Evolutionary conservation across 1,284 basidiomycete species (phyloP), one percentile per base, ranked within the genome.

Genomic region (Polyporus tsugae): DNA sequence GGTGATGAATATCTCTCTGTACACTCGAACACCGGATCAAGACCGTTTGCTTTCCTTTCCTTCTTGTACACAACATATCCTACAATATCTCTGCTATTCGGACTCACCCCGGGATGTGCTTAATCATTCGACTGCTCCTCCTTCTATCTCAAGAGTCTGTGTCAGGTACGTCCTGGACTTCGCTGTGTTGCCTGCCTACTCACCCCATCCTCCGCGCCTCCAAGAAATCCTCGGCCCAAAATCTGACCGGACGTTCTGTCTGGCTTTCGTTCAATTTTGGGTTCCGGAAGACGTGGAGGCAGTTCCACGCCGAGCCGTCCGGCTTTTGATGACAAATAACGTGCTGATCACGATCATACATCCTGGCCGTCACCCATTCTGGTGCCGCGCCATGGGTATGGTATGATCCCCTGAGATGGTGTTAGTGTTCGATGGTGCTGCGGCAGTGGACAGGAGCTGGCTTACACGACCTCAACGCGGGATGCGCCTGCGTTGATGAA

Each of bases 351-450:
- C 11, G 17, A 33, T 67, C 66, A 5, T 49, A 38, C n/a, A 55
- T 52, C 17, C 39, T 44, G 6, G 63, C 66, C 22, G 57, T 67
- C 6, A 63, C 13, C 66, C 66, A 67, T 17, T 63, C 55, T 0
- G 53, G 35, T 17, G 6, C 29, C 9, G 19, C 22, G 25, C 38
- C 44, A 29, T 67, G 66, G 22, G 38, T 60, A 55, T 67, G 66
- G 19, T 60, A 67, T 7, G 61, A 55, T 15, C 49, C 33, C 6
- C 65, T 66, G 42, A 2, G 22, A 38, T 39, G 39, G 5, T 35
- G 44, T 35, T 19, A 58, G 9, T 46, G 44, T 7, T 49, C 22
- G 46, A 49, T 25, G 46, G 46, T 49, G 46, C 46, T 49, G 46
- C 46, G 46, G 46, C 22, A 49, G 46, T 22, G 46, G 29, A 35